These are phyloP conservation scores for Hevea brasiliensis DNA, from an alignment of 345 rosid genomes.

Conservation along the genomic window DNA sequence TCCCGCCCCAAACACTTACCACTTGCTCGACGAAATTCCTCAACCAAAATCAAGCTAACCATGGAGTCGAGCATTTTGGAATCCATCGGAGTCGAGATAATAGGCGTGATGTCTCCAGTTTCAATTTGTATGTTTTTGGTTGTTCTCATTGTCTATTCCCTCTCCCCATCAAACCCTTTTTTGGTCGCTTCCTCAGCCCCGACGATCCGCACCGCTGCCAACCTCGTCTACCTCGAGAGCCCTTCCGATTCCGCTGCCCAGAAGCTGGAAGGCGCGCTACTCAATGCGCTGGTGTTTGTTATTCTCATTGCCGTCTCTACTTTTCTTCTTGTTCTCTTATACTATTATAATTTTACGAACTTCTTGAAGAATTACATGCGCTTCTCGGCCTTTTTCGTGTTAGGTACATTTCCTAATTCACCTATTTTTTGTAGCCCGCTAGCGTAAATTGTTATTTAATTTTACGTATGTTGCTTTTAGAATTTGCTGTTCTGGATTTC, in stretches of 20 bases:
- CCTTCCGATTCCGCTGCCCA: conserved; percentile 72
- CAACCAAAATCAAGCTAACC: not conserved
- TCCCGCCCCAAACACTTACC: conserved; percentile 1
- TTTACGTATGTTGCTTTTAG: not conserved
- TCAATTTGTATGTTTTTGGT: conserved; percentile 93
- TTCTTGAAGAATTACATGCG: conserved; percentile 96
- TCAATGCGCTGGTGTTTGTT: conserved; percentile 83
- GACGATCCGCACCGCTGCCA: conserved; percentile 86
- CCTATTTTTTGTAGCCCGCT: not conserved
- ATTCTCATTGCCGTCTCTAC: conserved; percentile 72
- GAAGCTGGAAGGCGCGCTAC: conserved; percentile 86
- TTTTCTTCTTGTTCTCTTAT: conserved; percentile 76
- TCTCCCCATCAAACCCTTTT: conserved; percentile 60
- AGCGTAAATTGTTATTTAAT: not conserved
- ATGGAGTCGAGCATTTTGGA: conserved; percentile 53
- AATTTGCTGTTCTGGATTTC: not conserved
- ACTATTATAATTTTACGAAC: conserved; percentile 87
- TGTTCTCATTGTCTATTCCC: conserved; percentile 84
- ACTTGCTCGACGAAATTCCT: conserved; percentile 23
- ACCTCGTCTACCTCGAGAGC: conserved; percentile 83
- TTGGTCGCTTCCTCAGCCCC: conserved; percentile 43
- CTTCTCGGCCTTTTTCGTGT: conserved; percentile 83
- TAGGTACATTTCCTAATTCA: conserved; percentile 37
- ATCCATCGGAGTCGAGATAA: conserved; percentile 74
- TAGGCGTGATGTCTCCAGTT: conserved; percentile 94